Evolutionary conservation across 1,139 yeast species (phyloP).

Genomic region (Nakaseomyces sp.): DNA sequence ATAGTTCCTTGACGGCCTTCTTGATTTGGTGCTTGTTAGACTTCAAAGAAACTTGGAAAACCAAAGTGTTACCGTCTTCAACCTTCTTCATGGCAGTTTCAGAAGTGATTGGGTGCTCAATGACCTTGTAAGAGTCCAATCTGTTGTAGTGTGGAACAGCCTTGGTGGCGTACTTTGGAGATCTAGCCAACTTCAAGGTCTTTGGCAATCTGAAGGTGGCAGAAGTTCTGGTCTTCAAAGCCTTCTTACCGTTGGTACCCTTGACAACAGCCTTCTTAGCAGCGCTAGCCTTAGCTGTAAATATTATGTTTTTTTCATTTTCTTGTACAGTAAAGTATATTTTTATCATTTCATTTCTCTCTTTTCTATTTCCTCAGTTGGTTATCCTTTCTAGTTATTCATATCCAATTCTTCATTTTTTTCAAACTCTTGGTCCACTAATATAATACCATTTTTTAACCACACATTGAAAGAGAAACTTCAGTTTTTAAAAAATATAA

Average conservation of each 20-base stretch:
- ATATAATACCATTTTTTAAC: too few relatives aligned
- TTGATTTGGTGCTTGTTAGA: conserved; percentile 98
- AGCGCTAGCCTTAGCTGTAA: conserved; percentile 70
- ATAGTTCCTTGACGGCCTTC: conserved; percentile 95
- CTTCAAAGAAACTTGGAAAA: conserved; percentile 93
- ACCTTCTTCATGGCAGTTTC: conserved; percentile 99
- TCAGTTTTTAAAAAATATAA: neutral
- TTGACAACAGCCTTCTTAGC: conserved; percentile 99
- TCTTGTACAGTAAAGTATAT: neutral
- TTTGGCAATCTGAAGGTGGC: conserved; percentile 97
- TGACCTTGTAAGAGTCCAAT: conserved; percentile 91
- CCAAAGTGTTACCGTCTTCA: conserved; percentile 98
- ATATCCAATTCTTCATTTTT: too few relatives aligned
- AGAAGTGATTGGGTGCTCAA: conserved; percentile 91
- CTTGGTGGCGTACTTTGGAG: conserved; percentile 93
- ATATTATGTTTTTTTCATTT: neutral
- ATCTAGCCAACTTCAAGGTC: conserved; percentile 88
- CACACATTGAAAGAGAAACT: too few relatives aligned
- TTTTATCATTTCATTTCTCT: neutral
- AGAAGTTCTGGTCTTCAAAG: conserved; percentile 87
- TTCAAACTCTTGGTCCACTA: too few relatives aligned
- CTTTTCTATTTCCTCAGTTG: neutral
- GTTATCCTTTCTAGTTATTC: neutral
- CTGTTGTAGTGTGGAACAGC: conserved; percentile 96
- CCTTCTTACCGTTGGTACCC: conserved; percentile 91